Evolutionary conservation across 306 rosid genomes (phyloP), one percentile per base, ranked within the genome.

Genomic region (Citrullus colocynthis): DNA sequence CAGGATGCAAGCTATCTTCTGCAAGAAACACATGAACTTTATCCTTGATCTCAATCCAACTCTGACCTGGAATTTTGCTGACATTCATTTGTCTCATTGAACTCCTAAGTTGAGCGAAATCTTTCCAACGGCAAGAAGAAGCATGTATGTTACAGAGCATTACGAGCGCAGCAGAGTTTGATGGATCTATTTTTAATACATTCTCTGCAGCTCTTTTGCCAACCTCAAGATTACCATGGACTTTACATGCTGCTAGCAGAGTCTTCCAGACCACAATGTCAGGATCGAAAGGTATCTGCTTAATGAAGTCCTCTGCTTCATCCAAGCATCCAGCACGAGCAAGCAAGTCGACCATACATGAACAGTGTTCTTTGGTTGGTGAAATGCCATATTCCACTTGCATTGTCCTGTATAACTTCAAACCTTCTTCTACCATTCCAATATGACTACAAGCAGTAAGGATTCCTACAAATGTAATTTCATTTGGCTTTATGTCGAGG

Each of bases 271-370:
- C 85, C 56, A 92, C 85, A 77, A 90, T 81, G 81, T 88, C 97
- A 1, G 93, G 87, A 10, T 86, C 90, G 70, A 88, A 86, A 32
- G 78, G 78, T 79, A 82, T 75, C 80, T 82, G 71, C 82, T 82
- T 73, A 63, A 92, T 85, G 70, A 92, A 89, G 11, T 80, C 72
- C 81, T 88, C 92, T 4, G 96, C 96, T 83, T 80, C 96, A 36
- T 76, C 37, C 77, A 90, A 87, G 85, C 85, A 81, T 80, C 96
- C 96, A 4, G 96, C 87, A 44, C 93, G 96, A 64, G 88, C 93
- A 28, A 92, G 87, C 78, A 92, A 86, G 89, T 92, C 97, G 36
- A 92, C 92, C 86, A 90, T 88, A 85, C 97, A 92, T 63, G 96
- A 87, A 70, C 84, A 81, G 37, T 90, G 97, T 82, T 92, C 93